Evolutionary conservation across 2,329 filamentous ascomycete genomes (phyloP), one percentile per base, ranked within the genome.

Genomic region (Cladosporium phlei): DNA sequence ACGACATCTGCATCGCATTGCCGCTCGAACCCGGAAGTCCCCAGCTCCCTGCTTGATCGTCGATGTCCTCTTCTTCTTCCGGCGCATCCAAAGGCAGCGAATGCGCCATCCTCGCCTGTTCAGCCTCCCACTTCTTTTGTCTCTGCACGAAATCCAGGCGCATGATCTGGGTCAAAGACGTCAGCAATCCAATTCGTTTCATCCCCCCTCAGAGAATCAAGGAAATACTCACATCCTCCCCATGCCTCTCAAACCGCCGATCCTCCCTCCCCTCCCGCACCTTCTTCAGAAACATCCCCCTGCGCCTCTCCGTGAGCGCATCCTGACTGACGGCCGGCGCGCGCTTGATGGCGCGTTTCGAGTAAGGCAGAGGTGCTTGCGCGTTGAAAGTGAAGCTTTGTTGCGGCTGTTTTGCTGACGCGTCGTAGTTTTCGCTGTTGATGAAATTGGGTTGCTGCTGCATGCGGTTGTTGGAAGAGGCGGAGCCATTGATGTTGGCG

Each of bases 271-370:
- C 59, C 32, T 67, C 66, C 40, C 68, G 60, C 9, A 76, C 69
- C 44, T 69, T 85, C 59, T 81, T 79, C 49, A 91, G 68, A 57
- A 91, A 91, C 47, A 85, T 69, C 24, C 78, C 77, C 37, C 86
- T 72, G 48, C 86, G 71, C 45, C 76, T 72, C 60, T 87, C 82
- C 46, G 81, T 78, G 1, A 73, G 72, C 14, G 78, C 79, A 60
- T 88, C 69, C 40, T 69, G 76, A 53, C 77, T 76, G 14, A 82
- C 66, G 5, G 85, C 57, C 0, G 83, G 85, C 51, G 85, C 87
- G 27, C 75, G 72, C 50, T 83, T 83, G 45, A 74, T 67, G 11
- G 72, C 69, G 12, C 80, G 74, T 50, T 76, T 46, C 20, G 28
- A 34, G 42, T 45, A 45, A 9, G 45, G 51, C 22, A 25, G 25